Conservation (phyloP, 2,329 filamentous ascomycete species). For the Trichoderma atroviride region DNA sequence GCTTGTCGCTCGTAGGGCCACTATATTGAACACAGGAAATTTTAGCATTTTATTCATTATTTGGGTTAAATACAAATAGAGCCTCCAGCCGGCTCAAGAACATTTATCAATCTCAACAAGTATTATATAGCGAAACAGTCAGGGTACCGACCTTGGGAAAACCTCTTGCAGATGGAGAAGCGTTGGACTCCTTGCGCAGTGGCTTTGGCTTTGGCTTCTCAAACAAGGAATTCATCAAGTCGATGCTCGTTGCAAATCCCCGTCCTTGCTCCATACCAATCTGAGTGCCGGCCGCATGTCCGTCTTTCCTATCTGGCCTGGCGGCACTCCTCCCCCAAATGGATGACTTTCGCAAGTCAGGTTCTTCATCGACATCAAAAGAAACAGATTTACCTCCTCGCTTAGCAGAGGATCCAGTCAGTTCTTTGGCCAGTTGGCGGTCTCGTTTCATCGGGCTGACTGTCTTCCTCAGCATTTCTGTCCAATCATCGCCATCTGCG, state of each 20-base stretch:
- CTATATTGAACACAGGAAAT: constrained; percentile 56
- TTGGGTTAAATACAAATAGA: constrained; percentile 40
- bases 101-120: constrained; percentile 33
- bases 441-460: constrained; percentile 94
- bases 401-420: constrained; percentile 57
- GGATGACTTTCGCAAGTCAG: constrained; percentile 50
- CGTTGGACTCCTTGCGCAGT: constrained; percentile 56
- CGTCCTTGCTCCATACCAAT: constrained; percentile 53
- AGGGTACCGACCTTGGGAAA: constrained; percentile 84
- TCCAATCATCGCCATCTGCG: constrained; percentile 81
- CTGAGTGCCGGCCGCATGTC: constrained; percentile 38
- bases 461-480: constrained; percentile 88
- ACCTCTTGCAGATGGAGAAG: constrained; percentile 60
- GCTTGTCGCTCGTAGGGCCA: constrained; percentile 83
- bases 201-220: constrained; percentile 70
- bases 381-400: constrained; percentile 34
- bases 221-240: constrained; percentile 94
- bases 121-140: constrained; percentile 42
- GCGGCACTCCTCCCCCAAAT: constrained; percentile 41
- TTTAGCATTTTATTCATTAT: constrained; percentile 50
- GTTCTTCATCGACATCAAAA: constrained; percentile 47
- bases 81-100: constrained; percentile 31
- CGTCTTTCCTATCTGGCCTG: constrained; percentile 37
- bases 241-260: constrained; percentile 85
- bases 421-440: constrained; percentile 67